Percentiles rank a stretch among this genome's conserved stretches.
phyloP scores from a whole-genome alignment of 805 yeast species.

The Starmera amethionina region DNA sequence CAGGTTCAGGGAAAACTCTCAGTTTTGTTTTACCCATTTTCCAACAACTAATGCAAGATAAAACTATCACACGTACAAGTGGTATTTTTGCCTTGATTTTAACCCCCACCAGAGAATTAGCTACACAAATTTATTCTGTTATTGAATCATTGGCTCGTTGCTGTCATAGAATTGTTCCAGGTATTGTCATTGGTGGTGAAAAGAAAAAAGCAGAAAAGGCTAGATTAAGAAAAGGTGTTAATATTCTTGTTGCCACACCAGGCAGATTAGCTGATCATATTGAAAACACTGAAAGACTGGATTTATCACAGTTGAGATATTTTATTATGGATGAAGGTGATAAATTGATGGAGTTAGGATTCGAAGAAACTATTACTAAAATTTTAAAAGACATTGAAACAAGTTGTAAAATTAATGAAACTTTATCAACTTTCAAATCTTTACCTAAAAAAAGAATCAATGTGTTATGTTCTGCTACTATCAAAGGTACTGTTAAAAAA shows the following conservation, averaged over 20 bases:
- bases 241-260: conserved; percentile 94
- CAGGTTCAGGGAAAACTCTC: conserved; percentile 96
- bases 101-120: conserved; percentile 93
- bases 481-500: conserved; percentile 69
- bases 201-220: conserved; percentile 97
- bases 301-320: conserved; percentile 68
- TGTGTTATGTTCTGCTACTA: conserved; percentile 89
- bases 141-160: conserved; percentile 62
- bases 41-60: conserved; percentile 54
- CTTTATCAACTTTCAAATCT: conserved; percentile 32
- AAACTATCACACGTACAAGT: conserved; percentile 42
- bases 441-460: conserved; percentile 68
- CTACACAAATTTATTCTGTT: conserved; percentile 80
- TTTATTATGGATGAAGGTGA: conserved; percentile 97
- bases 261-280: conserved; percentile 94
- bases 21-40: conserved; percentile 81
- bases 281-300: conserved; percentile 74
- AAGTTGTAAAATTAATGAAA: conserved; percentile 25
- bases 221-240: conserved; percentile 88
- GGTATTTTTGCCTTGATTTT: conserved; percentile 86
- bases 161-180: conserved; percentile 87
- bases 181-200: conserved; percentile 96
- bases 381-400: conserved; percentile 54
- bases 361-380: conserved; percentile 82
- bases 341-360: conserved; percentile 89